Evolutionary conservation across 2,329 filamentous ascomycete genomes (phyloP).

Genomic region (Biscogniauxia sp.): DNA sequence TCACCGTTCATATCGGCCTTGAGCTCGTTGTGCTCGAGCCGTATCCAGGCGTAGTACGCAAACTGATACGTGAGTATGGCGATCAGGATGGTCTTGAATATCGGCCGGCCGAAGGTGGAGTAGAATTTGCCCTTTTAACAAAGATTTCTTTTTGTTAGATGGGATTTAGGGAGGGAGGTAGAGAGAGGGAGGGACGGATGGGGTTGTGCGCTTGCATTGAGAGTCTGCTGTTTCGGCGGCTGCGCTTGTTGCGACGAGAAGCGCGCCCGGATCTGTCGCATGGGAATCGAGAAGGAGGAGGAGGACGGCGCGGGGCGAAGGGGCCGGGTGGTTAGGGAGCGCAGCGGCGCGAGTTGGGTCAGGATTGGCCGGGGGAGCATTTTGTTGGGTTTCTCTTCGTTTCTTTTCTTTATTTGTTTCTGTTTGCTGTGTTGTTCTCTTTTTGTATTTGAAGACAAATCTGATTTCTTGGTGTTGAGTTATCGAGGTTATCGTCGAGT

Average conservation of each 20-base stretch:
- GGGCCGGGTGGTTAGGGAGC: conserved; percentile 8
- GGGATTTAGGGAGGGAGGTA: neutral
- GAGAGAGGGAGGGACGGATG: neutral
- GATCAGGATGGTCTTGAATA: conserved; percentile 71
- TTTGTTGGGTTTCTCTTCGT: neutral
- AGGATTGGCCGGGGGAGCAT: neutral
- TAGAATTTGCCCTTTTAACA: conserved; percentile 63
- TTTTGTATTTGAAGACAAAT: no score
- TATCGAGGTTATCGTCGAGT: neutral
- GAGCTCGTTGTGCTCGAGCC: conserved; percentile 70
- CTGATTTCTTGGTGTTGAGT: neutral
- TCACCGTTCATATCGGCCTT: conserved; percentile 57
- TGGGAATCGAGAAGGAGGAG: conserved; percentile 5
- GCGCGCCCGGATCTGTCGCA: conserved; percentile 10
- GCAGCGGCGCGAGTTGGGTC: conserved; percentile 11
- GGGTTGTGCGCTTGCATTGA: conserved; percentile 19
- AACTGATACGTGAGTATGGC: conserved; percentile 77
- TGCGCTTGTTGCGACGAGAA: conserved; percentile 17
- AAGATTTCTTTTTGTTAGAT: conserved; percentile 2
- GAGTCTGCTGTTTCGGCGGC: conserved; percentile 7
- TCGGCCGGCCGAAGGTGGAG: conserved; percentile 68
- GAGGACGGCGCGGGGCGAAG: neutral
- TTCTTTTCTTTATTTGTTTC: neutral
- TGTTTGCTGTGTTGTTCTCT: no score
- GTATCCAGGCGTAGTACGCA: conserved; percentile 72